These are phyloP conservation scores for Xylaria sp. DNA, from an alignment of 2,329 filamentous ascomycete genomes.

Conservation along the genomic window DNA sequence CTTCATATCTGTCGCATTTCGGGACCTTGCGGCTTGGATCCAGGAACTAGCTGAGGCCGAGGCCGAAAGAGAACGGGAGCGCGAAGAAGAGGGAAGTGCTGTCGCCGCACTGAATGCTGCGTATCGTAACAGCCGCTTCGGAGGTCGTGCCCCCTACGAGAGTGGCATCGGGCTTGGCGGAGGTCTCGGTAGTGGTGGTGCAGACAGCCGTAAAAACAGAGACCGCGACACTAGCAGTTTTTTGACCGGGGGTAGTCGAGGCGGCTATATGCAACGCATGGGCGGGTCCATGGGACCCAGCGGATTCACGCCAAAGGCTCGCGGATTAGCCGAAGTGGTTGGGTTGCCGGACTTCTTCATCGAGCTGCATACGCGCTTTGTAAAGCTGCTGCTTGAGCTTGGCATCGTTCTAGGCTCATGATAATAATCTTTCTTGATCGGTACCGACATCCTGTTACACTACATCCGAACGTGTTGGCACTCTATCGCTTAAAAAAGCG, in stretches of 20 bases:
- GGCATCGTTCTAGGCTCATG: constrained; percentile 64
- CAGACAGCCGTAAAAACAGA: constrained; percentile 47
- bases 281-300: constrained; percentile 64
- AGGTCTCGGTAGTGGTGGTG: constrained; percentile 42
- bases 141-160: constrained; percentile 49
- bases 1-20: constrained; percentile 70
- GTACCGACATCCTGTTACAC: neutral
- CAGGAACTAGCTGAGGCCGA: constrained; percentile 72
- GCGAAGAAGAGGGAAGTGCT: constrained; percentile 53
- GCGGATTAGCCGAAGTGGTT: constrained; percentile 73
- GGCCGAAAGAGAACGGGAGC: constrained; percentile 66
- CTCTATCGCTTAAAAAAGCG: neutral
- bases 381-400: constrained; percentile 70
- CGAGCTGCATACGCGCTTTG: constrained; percentile 72
- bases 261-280: constrained; percentile 68
- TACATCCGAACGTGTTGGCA: neutral
- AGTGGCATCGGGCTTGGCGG: constrained; percentile 47
- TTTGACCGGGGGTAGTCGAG: constrained; percentile 62
- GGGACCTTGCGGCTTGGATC: constrained; percentile 73
- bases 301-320: constrained; percentile 66
- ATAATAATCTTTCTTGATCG: constrained; percentile 16
- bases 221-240: constrained; percentile 64
- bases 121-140: constrained; percentile 55
- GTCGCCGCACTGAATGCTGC: constrained; percentile 56
- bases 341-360: constrained; percentile 76